Evolutionary conservation across 352 stramenopile genomes (phyloP).

Genomic region (Phytophthora syringae): DNA sequence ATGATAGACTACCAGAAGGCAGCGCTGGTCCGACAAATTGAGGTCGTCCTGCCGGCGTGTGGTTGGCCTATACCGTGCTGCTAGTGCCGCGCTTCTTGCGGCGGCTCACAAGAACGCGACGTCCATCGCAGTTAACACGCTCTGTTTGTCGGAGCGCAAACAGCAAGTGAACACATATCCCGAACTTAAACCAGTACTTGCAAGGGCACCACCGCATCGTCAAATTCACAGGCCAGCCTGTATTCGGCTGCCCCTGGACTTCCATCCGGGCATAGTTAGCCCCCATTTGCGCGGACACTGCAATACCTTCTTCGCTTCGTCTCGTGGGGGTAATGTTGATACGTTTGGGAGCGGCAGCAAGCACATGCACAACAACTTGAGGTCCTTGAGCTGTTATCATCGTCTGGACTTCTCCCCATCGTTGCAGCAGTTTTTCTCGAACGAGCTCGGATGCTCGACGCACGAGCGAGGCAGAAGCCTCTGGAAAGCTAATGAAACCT

Average conservation of each 20-base stretch:
- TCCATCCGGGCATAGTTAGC: constrained; percentile 10
- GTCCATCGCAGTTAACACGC: background rate
- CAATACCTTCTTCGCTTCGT: background rate
- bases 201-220: background rate
- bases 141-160: background rate
- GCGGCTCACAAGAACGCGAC: background rate
- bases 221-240: constrained; percentile 4
- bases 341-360: too few species aligned
- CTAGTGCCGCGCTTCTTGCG: background rate
- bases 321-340: background rate
- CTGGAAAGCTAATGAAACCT: too few species aligned
- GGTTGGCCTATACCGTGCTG: background rate
- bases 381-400: too few species aligned
- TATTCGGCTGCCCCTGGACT: background rate
- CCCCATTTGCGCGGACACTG: constrained; percentile 7
- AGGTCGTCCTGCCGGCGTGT: background rate
- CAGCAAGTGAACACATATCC: constrained; percentile 1
- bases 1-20: constrained; percentile 1
- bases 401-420: too few species aligned
- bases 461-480: too few species aligned
- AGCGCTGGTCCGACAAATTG: background rate
- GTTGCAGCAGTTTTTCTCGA: background rate
- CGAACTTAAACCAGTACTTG: constrained; percentile 12
- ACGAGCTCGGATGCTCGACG: background rate
- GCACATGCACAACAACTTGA: background rate